phyloP scores from a whole-genome alignment of 495 filamentous ascomycete species.

The Glarea lozoyensis region DNA sequence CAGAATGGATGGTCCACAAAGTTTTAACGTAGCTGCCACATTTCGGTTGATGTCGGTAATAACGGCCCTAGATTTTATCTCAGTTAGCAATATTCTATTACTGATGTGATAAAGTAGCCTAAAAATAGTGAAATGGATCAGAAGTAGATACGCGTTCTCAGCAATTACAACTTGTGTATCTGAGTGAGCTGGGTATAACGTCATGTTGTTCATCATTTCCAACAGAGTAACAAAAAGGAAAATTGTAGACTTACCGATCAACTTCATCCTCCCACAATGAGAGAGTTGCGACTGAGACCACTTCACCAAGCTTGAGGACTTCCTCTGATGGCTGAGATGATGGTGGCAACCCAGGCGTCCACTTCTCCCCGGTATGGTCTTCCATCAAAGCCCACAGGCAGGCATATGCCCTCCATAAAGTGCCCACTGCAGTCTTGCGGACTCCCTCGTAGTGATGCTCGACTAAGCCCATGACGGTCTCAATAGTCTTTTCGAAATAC shows the following conservation, averaged over 20 bases:
- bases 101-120: not conserved
- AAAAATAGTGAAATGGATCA: conserved; percentile 13
- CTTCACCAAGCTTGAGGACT: conserved; percentile 76
- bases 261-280: conserved; percentile 80
- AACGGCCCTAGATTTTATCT: conserved; percentile 53
- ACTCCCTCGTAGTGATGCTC: conserved; percentile 92
- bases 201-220: conserved; percentile 76
- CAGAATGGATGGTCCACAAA: conserved; percentile 82
- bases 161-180: conserved; percentile 77
- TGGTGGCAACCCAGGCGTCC: conserved; percentile 81
- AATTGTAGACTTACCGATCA: conserved; percentile 66
- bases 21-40: conserved; percentile 84
- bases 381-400: conserved; percentile 82
- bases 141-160: conserved; percentile 73
- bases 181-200: conserved; percentile 99
- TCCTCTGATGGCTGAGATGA: conserved; percentile 67
- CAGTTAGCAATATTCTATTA: conserved; percentile 19
- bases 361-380: conserved; percentile 68
- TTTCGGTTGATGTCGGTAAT: conserved; percentile 95
- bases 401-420: conserved; percentile 87
- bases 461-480: conserved; percentile 65
- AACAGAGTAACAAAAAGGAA: conserved; percentile 6
- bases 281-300: conserved; percentile 77
- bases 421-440: conserved; percentile 80
- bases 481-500: conserved; percentile 85